A percentile compares a stretch with the other conserved stretches of the same genome.
Evolutionary conservation across 106 monocot species (phyloP).

Genomic region (Platanthera guangdongensis): DNA sequence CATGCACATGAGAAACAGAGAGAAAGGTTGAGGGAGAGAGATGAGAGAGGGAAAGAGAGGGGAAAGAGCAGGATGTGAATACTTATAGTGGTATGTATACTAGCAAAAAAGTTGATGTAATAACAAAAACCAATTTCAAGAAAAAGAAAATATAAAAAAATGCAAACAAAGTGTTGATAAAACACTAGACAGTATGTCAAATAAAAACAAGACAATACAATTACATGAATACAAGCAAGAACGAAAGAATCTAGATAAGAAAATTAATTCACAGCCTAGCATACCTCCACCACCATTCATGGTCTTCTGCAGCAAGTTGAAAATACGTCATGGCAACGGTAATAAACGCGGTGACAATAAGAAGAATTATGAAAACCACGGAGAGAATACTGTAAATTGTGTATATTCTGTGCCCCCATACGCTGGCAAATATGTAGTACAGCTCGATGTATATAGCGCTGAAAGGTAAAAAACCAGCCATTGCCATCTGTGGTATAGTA

Average conservation of each 20-base stretch:
- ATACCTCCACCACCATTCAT: conserved; percentile 59
- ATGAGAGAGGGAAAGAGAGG: too few relatives aligned
- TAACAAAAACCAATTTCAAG: too few relatives aligned
- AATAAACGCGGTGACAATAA: conserved; percentile 45
- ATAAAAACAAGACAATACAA: too few relatives aligned
- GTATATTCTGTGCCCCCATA: conserved; percentile 22
- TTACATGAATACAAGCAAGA: too few relatives aligned
- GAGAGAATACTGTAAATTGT: conserved; percentile 20
- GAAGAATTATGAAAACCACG: conserved; percentile 14
- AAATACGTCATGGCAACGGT: conserved; percentile 46
- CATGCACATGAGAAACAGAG: too few relatives aligned
- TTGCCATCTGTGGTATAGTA: conserved; percentile 23
- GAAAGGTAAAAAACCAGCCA: conserved; percentile 26
- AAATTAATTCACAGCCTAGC: not conserved
- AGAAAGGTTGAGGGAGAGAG: too few relatives aligned
- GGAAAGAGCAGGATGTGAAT: too few relatives aligned
- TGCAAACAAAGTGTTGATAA: too few relatives aligned
- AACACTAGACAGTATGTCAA: too few relatives aligned
- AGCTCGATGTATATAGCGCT: conserved; percentile 25
- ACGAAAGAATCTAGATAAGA: not conserved
- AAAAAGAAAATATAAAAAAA: too few relatives aligned
- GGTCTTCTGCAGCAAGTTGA: conserved; percentile 47
- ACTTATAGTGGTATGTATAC: too few relatives aligned
- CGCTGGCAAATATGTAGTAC: conserved; percentile 23
- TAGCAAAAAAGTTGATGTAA: too few relatives aligned